A percentile compares a stretch with the other conserved stretches of the same genome.
These are phyloP conservation scores for Climacium dendroides DNA, from an alignment of 225 moss, liverwort and hornwort species.

Conservation along the genomic window DNA sequence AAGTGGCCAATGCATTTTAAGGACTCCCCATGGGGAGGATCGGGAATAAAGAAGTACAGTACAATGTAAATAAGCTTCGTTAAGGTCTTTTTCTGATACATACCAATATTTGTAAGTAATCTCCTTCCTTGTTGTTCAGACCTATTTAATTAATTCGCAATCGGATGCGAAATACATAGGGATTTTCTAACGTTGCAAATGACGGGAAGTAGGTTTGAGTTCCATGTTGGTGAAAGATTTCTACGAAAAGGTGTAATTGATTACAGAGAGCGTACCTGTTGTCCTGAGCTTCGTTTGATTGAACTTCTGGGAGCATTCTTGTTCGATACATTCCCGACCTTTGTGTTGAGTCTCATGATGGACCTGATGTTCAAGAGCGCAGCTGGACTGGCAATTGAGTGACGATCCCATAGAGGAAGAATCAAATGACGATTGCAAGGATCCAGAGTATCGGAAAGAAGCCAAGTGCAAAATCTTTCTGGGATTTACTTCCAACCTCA, in stretches of 20 bases:
- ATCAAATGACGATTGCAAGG: not conserved
- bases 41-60: no score
- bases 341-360: not conserved
- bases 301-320: not conserved
- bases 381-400: not conserved
- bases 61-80: not conserved
- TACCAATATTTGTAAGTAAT: not conserved
- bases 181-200: not conserved
- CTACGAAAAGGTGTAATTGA: not conserved
- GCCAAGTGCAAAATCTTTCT: not conserved
- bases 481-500: not conserved
- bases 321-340: not conserved
- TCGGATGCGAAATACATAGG: not conserved
- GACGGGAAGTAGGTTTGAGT: not conserved
- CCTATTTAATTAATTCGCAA: not conserved
- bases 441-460: not conserved
- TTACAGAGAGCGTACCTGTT: not conserved
- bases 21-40: no score
- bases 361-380: not conserved
- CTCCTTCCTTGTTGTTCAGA: not conserved
- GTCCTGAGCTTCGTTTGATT: not conserved
- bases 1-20: no score
- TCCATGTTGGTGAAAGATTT: not conserved
- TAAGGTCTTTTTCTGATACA: not conserved
- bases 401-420: not conserved